phyloP scores from a whole-genome alignment of 768 basidiomycete genomes.

The Lactarius hatsudake region DNA sequence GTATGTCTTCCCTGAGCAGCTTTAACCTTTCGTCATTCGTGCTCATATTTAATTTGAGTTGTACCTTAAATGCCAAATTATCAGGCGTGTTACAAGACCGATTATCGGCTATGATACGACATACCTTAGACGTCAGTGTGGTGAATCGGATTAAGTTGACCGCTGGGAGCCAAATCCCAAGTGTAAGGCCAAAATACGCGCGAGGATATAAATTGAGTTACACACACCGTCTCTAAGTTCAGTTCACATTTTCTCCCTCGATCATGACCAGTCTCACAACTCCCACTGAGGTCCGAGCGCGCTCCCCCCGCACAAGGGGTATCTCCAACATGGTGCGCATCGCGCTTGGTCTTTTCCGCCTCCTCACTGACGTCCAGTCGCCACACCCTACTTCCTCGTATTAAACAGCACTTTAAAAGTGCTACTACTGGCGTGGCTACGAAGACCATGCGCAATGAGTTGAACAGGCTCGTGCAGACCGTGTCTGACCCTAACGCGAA shows the following conservation, averaged over 20 bases:
- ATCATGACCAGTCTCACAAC: slow-evolving; percentile 21
- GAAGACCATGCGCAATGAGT: slow-evolving; percentile 64
- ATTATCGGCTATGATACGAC: not conserved
- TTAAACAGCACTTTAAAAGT: slow-evolving; percentile 34
- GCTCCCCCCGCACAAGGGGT: slow-evolving; percentile 27
- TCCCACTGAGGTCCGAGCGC: not conserved
- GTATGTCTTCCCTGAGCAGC: slow-evolving; percentile 14
- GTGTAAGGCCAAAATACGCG: not conserved
- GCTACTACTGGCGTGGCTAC: slow-evolving; percentile 48
- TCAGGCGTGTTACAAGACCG: not conserved
- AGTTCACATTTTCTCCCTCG: slow-evolving; percentile 6
- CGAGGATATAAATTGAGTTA: slow-evolving; percentile 8
- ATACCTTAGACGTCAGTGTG: slow-evolving; percentile 2
- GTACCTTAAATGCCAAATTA: slow-evolving; percentile 8
- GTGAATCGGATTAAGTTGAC: not conserved
- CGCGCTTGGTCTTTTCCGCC: not conserved
- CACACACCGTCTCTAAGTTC: too few relatives aligned
- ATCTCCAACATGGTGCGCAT: slow-evolving; percentile 27
- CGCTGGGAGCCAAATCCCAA: not conserved
- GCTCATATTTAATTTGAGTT: slow-evolving; percentile 10
- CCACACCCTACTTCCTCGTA: not conserved
- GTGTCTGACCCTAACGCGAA: slow-evolving; percentile 52
- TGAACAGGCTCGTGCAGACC: slow-evolving; percentile 62
- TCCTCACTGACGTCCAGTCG: not conserved
- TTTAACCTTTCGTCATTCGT: slow-evolving; percentile 14